These are phyloP conservation scores for Volvox reticuliferus DNA, from an alignment of 139 green algal genomes.

Conservation along the genomic window DNA sequence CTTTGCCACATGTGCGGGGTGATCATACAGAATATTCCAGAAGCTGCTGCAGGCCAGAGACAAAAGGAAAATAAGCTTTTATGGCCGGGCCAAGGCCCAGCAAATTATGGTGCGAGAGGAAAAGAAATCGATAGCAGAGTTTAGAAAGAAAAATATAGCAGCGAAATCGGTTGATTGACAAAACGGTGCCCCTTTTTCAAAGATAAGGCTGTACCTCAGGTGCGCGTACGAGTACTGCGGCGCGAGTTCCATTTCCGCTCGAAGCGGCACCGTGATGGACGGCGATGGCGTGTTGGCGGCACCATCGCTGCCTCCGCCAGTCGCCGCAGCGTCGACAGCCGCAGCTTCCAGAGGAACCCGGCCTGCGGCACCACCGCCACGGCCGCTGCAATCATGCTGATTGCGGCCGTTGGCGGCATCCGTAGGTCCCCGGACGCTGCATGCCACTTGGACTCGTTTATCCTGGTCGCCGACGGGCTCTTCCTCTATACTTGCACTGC, in stretches of 20 bases:
- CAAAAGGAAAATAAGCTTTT: no score
- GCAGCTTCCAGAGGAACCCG: not conserved
- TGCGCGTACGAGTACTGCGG: slow-evolving; percentile 6
- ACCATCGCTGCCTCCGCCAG: not conserved
- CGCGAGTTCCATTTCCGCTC: not conserved
- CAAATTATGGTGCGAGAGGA: no score
- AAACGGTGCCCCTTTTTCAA: no score
- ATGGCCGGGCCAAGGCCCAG: no score
- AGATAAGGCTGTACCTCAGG: not conserved
- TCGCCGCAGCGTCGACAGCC: not conserved
- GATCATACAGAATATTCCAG: no score
- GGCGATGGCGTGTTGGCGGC: not conserved
- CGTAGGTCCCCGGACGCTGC: not conserved
- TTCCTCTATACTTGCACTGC: not conserved
- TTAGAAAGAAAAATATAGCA: no score
- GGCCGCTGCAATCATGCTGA: not conserved
- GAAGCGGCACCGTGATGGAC: not conserved
- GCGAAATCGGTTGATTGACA: no score
- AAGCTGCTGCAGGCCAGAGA: no score
- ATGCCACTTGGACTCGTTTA: no score
- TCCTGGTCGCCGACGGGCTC: no score
- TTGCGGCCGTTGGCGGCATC: not conserved
- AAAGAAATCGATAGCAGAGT: no score
- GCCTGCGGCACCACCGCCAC: not conserved
- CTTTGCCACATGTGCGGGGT: no score